Evolutionary conservation across 345 rosid species (phyloP), one percentile per base, ranked within the genome.

Genomic region (Sonneratia alba): DNA sequence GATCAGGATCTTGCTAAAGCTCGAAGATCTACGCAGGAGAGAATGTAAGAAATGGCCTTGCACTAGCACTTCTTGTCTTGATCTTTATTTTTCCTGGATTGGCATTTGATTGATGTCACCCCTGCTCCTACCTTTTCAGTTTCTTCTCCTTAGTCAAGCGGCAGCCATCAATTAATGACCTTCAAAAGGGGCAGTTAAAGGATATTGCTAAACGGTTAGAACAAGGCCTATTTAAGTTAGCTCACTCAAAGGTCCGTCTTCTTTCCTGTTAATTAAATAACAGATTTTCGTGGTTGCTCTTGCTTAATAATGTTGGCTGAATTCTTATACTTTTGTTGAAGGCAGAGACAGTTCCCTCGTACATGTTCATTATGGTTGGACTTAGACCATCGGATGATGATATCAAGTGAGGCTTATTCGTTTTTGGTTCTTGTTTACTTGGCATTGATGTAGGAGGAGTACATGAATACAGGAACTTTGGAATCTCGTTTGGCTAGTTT

Each of bases 201-300:
- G 96, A 87, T 76, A 61, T 90, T 67, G 87, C 88, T 49, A 92
- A 79, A 81, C 97, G 99, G 79, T 79, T 95, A 72, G 99, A 95
- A 77, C 96, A 90, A 70, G 92, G 97, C 68, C 78, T 95, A 32
- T 89, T 85, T 77, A 92, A 81, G 83, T 59, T 57, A 66, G 97
- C 97, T 63, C 72, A 1, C 45, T 53, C 94, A 32, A 85, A 89
- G 98, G 98, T 89, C 74, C 68, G 40, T 68, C n/a, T 64, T 70
- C 15, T 38, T 18, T 70, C 18, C 48, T 70, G 16, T 36, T 70
- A 36, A 47, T 70, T 59, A 16, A 32, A 2, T 55, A 36, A 2
- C 1, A 53, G n/a, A 18, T 53, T 53, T 53, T 53, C 59, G 0
- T 47, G 51, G 51, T 3, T 47, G 13, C 51, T 47, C 14, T 13